Evolutionary conservation across 805 yeast species (phyloP).

Genomic region (Sugiyamaella qingdaonensis): DNA sequence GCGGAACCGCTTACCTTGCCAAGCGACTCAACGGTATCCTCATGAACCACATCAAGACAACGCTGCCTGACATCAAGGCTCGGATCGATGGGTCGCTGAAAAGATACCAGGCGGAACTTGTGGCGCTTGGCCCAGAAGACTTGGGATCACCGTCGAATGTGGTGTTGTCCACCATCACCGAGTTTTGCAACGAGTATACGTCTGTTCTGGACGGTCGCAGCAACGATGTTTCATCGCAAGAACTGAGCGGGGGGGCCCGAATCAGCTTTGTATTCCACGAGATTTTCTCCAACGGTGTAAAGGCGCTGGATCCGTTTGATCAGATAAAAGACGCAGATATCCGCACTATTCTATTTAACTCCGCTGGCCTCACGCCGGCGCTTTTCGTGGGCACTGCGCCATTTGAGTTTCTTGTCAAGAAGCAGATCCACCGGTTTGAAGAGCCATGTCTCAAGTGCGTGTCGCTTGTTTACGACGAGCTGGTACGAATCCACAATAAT

Average conservation of each 20-base stretch:
- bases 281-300: conserved; percentile 88
- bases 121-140: conserved; percentile 73
- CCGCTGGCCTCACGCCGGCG: conserved; percentile 94
- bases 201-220: conserved; percentile 93
- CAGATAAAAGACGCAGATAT: conserved; percentile 94
- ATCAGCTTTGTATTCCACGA: conserved; percentile 97
- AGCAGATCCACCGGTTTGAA: conserved; percentile 88
- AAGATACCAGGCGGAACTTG: conserved; percentile 77
- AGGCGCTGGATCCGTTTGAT: conserved; percentile 91
- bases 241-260: conserved; percentile 97
- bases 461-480: conserved; percentile 87
- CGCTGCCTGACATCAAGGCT: conserved; percentile 88
- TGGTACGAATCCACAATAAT: conserved; percentile 85
- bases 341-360: conserved; percentile 93
- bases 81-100: conserved; percentile 82
- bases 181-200: conserved; percentile 86
- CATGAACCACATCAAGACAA: conserved; percentile 82
- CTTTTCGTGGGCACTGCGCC: conserved; percentile 97
- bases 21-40: conserved; percentile 86
- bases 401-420: conserved; percentile 88
- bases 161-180: conserved; percentile 87
- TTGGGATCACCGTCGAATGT: conserved; percentile 82
- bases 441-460: conserved; percentile 91
- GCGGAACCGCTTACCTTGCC: conserved; percentile 96
- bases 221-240: conserved; percentile 81